Evolutionary conservation across 2,329 filamentous ascomycete genomes (phyloP).

Genomic region (Colletotrichum coccodes): DNA sequence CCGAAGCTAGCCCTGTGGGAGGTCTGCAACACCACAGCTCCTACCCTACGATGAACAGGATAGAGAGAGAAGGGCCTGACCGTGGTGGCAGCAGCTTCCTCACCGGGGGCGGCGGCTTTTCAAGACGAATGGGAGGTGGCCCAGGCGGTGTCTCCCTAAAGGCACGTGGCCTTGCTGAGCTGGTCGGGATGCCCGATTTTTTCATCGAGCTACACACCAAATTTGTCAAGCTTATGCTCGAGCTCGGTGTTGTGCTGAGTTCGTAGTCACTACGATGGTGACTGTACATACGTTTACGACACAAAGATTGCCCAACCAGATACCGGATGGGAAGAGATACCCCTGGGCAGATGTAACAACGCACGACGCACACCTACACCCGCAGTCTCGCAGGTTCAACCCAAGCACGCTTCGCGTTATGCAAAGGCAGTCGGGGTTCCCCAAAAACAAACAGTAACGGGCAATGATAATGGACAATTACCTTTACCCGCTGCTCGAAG

Average conservation of each 20-base stretch:
- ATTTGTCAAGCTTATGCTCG: slow-evolving; percentile 71
- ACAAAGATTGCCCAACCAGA: neutral
- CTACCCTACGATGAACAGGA: slow-evolving; percentile 1
- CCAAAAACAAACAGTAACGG: slow-evolving; percentile 29
- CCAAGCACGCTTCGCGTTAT: neutral
- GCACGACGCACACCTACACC: neutral
- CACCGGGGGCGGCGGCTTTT: slow-evolving; percentile 65
- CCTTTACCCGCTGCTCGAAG: slow-evolving; percentile 16
- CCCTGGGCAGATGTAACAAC: neutral
- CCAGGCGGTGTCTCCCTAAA: slow-evolving; percentile 66
- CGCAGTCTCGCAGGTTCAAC: neutral
- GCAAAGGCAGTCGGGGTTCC: neutral
- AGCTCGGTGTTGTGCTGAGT: slow-evolving; percentile 65
- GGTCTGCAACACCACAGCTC: slow-evolving; percentile 52
- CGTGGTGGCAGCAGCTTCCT: slow-evolving; percentile 65
- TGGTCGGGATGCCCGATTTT: slow-evolving; percentile 74
- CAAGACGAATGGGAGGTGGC: slow-evolving; percentile 66
- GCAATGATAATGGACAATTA: slow-evolving; percentile 30
- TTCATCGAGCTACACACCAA: slow-evolving; percentile 73
- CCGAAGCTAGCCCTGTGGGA: slow-evolving; percentile 53
- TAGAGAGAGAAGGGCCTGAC: slow-evolving; percentile 37
- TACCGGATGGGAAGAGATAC: neutral
- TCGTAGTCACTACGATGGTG: slow-evolving; percentile 44
- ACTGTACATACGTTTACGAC: slow-evolving; percentile 20
- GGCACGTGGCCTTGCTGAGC: slow-evolving; percentile 70